Evolutionary conservation across 208 protist genomes (phyloP).

Genomic region (Trypanosoma caninum): DNA sequence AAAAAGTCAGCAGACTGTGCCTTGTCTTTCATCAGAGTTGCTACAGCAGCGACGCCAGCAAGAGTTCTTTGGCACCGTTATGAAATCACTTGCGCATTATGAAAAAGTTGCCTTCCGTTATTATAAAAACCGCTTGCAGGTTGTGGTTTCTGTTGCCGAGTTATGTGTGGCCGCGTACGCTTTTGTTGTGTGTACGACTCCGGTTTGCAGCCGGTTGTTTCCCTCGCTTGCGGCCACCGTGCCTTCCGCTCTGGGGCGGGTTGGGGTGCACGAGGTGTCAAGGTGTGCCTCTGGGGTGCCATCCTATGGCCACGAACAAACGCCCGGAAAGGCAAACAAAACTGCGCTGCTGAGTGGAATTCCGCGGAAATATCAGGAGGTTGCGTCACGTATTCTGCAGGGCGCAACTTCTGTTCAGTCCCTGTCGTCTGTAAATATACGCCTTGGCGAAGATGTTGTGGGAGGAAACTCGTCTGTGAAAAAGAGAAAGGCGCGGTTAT

Average conservation of each 20-base stretch:
- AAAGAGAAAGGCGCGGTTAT: background rate
- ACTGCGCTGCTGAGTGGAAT: conserved; percentile 13
- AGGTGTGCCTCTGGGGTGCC: background rate
- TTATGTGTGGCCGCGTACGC: conserved; percentile 59
- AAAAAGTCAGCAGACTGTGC: background rate
- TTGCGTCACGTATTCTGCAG: conserved; percentile 13
- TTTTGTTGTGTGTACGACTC: conserved; percentile 63
- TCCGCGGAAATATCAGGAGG: conserved; percentile 4
- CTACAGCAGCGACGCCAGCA: background rate
- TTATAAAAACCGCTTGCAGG: background rate
- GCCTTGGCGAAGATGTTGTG: background rate
- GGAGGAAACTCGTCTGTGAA: background rate
- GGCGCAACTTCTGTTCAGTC: background rate
- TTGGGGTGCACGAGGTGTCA: background rate
- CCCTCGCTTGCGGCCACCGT: conserved; percentile 24
- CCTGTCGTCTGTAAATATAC: background rate
- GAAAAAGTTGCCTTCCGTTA: conserved; percentile 22
- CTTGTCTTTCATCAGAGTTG: background rate
- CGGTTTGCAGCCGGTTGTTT: conserved; percentile 45
- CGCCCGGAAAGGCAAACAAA: background rate
- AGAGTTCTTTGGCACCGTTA: background rate
- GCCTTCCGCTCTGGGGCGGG: background rate
- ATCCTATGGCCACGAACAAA: background rate
- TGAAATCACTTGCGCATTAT: conserved; percentile 9
- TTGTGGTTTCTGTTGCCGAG: conserved; percentile 45